Percentiles rank a stretch among this genome's conserved stretches.
These are phyloP conservation scores for Penicillium sp. DNA, from an alignment of 2,329 filamentous ascomycete genomes.

Conservation along the genomic window DNA sequence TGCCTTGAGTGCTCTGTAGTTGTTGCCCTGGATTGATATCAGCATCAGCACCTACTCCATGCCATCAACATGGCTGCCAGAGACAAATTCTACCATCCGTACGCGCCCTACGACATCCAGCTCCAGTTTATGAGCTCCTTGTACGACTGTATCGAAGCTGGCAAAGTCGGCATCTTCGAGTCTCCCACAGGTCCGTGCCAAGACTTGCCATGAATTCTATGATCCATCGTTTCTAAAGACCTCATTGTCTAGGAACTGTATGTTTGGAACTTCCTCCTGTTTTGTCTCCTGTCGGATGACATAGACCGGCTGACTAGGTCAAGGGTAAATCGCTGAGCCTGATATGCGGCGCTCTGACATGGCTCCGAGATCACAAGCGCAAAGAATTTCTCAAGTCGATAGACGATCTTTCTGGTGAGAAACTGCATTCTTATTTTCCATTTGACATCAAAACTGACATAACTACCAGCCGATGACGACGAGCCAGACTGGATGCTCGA, in stretches of 20 bases:
- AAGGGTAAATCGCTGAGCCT: constrained; percentile 87
- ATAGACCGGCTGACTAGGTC: constrained; percentile 1
- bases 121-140: constrained; percentile 80
- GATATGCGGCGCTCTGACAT: constrained; percentile 83
- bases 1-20: neutral
- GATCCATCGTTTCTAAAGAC: neutral
- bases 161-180: constrained; percentile 83
- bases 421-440: constrained; percentile 5
- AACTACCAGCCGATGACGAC: constrained; percentile 48
- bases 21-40: too few species aligned
- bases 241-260: constrained; percentile 11
- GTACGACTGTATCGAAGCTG: constrained; percentile 72
- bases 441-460: neutral
- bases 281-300: neutral
- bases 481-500: constrained; percentile 84
- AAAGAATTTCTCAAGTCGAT: constrained; percentile 52
- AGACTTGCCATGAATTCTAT: neutral
- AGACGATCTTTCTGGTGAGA: constrained; percentile 43
- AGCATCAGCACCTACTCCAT: neutral
- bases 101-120: constrained; percentile 82
- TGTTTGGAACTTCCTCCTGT: neutral
- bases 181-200: constrained; percentile 73
- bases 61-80: constrained; percentile 27
- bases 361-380: constrained; percentile 80
- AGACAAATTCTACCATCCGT: constrained; percentile 78